A percentile compares a stretch with the other conserved stretches of the same genome.
Conservation (phyloP, 2,329 filamentous ascomycete species). For the Keithomyces neogunnii region DNA sequence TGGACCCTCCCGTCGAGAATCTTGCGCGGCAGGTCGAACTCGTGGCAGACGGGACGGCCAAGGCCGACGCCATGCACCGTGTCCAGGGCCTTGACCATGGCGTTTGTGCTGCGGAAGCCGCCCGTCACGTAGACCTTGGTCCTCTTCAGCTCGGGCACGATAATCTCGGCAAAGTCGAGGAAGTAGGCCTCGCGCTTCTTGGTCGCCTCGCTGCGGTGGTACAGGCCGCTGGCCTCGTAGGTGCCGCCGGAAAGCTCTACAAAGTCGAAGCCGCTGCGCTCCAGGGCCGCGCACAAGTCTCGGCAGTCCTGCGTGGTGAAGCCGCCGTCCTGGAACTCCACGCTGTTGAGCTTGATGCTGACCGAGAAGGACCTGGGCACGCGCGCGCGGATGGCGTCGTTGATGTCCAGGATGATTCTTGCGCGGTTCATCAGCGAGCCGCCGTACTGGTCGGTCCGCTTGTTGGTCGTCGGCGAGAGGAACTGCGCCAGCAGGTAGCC, state of each 20-base stretch:
- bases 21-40: constrained; percentile 18
- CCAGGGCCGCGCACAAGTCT: constrained; percentile 36
- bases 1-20: constrained; percentile 21
- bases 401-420: constrained; percentile 37
- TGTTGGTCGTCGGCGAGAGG: constrained; percentile 39
- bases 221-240: constrained; percentile 44
- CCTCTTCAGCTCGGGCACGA: constrained; percentile 34
- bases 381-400: constrained; percentile 22
- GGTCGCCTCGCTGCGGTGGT: constrained; percentile 44
- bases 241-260: constrained; percentile 55
- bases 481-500: constrained; percentile 48
- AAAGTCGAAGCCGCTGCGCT: constrained; percentile 44
- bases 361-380: constrained; percentile 31
- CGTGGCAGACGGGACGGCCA: constrained; percentile 25
- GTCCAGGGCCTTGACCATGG: constrained; percentile 49
- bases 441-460: constrained; percentile 43
- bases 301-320: constrained; percentile 43
- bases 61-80: constrained; percentile 53
- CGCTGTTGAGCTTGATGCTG: constrained; percentile 49
- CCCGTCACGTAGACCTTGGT: constrained; percentile 53
- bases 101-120: constrained; percentile 44
- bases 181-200: constrained; percentile 51
- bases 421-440: constrained; percentile 33
- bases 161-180: constrained; percentile 48
- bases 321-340: constrained; percentile 47